Base-by-base conservation (phyloP, 495 filamentous ascomycete species). In the Aspergillus nanangensis region DNA sequence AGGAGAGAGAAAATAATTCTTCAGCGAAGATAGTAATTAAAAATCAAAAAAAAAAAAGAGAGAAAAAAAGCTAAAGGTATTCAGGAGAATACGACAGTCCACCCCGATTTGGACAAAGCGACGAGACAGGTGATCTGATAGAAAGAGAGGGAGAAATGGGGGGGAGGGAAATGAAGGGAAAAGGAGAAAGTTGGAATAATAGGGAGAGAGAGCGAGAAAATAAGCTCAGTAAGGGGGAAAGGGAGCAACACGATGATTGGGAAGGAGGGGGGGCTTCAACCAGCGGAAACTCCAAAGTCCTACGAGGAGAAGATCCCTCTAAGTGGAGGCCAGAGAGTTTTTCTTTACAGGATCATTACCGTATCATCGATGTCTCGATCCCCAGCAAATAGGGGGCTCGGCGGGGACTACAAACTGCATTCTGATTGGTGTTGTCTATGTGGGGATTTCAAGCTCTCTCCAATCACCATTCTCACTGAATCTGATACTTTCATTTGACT, bases 81-180 rank as follows among this genome's bases (percentile, higher is more conserved):
- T 29, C 25, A 29, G 11, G 25, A 29, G 11, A 11, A 7, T 11
- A 7, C 11, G 5, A 29, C 7, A 7, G 25, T 7, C 25, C 25
- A 29, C 25, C 25, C 25, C 25, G 25, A 54, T 44, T 44, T 47
- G 32, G 49, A 44, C 1, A n/a, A 45, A 45, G 31, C 49, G 29
- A 44, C 29, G 44, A 44, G 41, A 42, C 47, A 50, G 31, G 47
- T 52, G 44, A 58, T 34, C 48, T 44, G 37, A 53, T 43, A 53
- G 47, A 51, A 51, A 41, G 56, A 53, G 48, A 41, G 49, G 53
- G 60, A 50, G 60, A 53, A 57, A 57, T 51, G 54, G 55, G 54
- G 45, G 39, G 46, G 38, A 49, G 41, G 50, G 40, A 51, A 56
- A n/a, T 13, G 58, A 57, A 55, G 45, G 52, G 45, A 55, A 65